Evolutionary conservation across 1,284 basidiomycete genomes (phyloP).

Genomic region (Microbotryum scabiosae): DNA sequence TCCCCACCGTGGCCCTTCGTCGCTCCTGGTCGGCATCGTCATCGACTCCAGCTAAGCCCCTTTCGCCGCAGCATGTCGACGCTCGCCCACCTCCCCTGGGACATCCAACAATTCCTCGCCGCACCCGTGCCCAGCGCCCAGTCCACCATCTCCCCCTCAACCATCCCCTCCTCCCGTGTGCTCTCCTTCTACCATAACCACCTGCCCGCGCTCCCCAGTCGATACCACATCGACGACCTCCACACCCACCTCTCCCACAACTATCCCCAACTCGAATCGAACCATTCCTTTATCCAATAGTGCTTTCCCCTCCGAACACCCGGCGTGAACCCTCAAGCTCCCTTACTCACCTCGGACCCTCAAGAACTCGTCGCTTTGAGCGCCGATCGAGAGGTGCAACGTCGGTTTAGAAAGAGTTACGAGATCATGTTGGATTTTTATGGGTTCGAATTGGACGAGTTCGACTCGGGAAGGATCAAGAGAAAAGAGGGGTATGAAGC

Average conservation of each 20-base stretch:
- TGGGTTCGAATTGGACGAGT: constrained; percentile 17
- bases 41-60: background rate
- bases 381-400: background rate
- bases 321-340: too few relatives aligned
- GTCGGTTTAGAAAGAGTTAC: constrained; percentile 9
- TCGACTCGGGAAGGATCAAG: constrained; percentile 13
- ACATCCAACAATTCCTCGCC: constrained; percentile 17
- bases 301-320: constrained; percentile 11
- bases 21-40: too few relatives aligned
- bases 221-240: constrained; percentile 3
- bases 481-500: constrained; percentile 1
- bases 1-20: too few relatives aligned
- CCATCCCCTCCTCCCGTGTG: background rate
- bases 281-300: constrained; percentile 26
- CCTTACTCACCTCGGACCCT: too few relatives aligned
- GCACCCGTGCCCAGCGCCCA: background rate
- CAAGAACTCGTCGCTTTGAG: background rate
- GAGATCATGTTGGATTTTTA: constrained; percentile 28
- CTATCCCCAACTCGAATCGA: constrained; percentile 17
- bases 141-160: background rate
- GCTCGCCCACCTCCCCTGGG: constrained; percentile 8
- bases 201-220: constrained; percentile 5
- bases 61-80: background rate
- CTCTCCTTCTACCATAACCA: constrained; percentile 13
- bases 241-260: constrained; percentile 17